These are phyloP conservation scores for Falciphora oryzae DNA, from an alignment of 2,329 filamentous ascomycete species.

Conservation along the genomic window DNA sequence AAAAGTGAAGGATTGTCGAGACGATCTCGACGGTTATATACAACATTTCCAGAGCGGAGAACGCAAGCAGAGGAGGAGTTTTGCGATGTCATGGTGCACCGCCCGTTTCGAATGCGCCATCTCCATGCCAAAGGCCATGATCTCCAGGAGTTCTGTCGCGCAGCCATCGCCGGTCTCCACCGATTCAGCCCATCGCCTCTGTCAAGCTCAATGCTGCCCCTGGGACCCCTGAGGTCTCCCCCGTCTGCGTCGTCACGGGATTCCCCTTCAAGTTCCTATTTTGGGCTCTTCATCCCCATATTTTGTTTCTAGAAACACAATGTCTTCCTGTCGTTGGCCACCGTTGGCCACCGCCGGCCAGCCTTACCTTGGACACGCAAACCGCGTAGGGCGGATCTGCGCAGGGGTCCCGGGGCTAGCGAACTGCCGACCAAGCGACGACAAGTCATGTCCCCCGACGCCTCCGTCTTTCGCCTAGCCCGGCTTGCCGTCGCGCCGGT, in stretches of 20 bases:
- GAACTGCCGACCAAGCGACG: too few species aligned
- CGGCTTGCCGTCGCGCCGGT: neutral
- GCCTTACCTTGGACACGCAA: neutral
- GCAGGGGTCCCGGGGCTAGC: neutral
- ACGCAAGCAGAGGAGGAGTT: neutral
- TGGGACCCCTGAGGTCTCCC: neutral
- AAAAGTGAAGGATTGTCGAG: neutral
- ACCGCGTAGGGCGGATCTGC: neutral
- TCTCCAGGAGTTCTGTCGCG: neutral
- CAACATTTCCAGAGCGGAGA: neutral
- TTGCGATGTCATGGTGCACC: neutral
- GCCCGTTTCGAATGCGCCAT: neutral
- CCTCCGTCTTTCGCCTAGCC: neutral
- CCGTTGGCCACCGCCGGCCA: neutral
- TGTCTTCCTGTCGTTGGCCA: too few species aligned
- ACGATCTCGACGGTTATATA: neutral
- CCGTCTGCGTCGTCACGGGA: too few species aligned
- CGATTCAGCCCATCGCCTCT: neutral
- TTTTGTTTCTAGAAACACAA: neutral
- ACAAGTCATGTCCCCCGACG: neutral
- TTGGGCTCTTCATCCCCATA: too few species aligned
- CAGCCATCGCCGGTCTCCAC: neutral
- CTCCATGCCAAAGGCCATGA: neutral
- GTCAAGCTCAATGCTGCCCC: neutral
- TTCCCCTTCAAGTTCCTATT: neutral